Conservation (phyloP, 2,329 filamentous ascomycete genomes). For the Diatrype stigma region DNA sequence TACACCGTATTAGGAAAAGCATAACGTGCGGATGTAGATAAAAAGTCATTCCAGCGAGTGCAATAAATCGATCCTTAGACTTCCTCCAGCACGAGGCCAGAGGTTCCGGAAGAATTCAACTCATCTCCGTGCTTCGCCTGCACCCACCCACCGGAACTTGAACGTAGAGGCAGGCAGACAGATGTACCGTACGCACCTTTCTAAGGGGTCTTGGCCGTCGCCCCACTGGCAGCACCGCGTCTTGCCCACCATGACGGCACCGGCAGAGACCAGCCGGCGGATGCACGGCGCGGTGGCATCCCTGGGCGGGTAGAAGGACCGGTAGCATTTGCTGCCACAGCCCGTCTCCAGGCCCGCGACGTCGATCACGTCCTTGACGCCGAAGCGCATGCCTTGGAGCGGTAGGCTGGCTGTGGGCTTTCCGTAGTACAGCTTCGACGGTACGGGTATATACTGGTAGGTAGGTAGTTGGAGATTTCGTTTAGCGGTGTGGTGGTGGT, state of each 20-base stretch:
- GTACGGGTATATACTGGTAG: conserved; percentile 12
- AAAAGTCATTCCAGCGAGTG: too few species aligned
- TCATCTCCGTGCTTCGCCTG: too few species aligned
- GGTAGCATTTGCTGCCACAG: conserved; percentile 11
- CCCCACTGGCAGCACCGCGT: conserved; percentile 13
- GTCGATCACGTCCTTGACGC: conserved; percentile 16
- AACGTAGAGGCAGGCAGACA: too few species aligned
- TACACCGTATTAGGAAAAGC: neutral
- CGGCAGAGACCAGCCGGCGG: conserved; percentile 9
- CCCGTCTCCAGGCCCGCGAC: conserved; percentile 13
- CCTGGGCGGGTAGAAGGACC: conserved; percentile 6
- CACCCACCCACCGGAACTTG: too few species aligned
- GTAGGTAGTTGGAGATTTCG: neutral
- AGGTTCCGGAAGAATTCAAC: too few species aligned
- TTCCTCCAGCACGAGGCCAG: too few species aligned
- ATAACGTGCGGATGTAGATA: too few species aligned
- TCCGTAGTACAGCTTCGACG: conserved; percentile 8
- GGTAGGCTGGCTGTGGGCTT: neutral
- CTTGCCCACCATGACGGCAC: conserved; percentile 19
- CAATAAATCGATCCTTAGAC: too few species aligned
- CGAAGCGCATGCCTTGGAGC: conserved; percentile 12
- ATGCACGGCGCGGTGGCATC: conserved; percentile 6
- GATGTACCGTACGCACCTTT: conserved; percentile 10
- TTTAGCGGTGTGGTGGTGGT: too few species aligned
- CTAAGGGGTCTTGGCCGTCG: conserved; percentile 15